phyloP scores from a whole-genome alignment of 2,329 filamentous ascomycete genomes.

The Stemphylium beticola region DNA sequence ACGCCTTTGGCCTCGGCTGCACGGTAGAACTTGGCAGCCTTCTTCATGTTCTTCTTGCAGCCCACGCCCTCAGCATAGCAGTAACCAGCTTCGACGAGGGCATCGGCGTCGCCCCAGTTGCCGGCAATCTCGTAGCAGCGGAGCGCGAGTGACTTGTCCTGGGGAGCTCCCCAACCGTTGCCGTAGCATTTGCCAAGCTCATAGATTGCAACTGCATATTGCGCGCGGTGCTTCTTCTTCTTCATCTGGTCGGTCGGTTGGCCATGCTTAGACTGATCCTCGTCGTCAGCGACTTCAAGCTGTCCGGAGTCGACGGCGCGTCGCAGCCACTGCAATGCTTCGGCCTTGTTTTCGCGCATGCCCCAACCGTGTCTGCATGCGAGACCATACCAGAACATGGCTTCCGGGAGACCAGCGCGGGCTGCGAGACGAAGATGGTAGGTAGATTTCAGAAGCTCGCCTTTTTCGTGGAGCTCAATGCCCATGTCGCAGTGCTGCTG shows the following conservation, averaged over 20 bases:
- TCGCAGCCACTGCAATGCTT: conserved; percentile 90
- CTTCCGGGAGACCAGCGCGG: conserved; percentile 82
- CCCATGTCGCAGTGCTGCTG: conserved; percentile 92
- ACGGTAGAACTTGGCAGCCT: conserved; percentile 88
- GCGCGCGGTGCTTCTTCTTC: conserved; percentile 83
- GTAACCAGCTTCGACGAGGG: conserved; percentile 90
- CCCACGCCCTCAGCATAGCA: conserved; percentile 94
- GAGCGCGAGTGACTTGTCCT: conserved; percentile 85
- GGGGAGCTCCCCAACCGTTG: conserved; percentile 97
- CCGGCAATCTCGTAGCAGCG: conserved; percentile 97
- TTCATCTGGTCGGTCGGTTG: conserved; percentile 70
- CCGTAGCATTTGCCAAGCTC: conserved; percentile 96
- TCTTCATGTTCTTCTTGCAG: conserved; percentile 95
- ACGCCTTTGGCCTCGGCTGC: conserved; percentile 91
- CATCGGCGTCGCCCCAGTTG: conserved; percentile 93
- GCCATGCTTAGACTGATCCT: conserved; percentile 66
- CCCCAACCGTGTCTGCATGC: conserved; percentile 98
- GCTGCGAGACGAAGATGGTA: conserved; percentile 94
- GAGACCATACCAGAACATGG: conserved; percentile 93
- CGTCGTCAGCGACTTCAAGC: conserved; percentile 82
- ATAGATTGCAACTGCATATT: conserved; percentile 94
- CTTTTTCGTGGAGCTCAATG: conserved; percentile 86
- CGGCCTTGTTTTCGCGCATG: conserved; percentile 87
- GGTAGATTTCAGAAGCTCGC: conserved; percentile 88
- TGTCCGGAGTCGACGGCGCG: conserved; percentile 87